Evolutionary conservation across 768 basidiomycete genomes (phyloP), one percentile per base, ranked within the genome.

Genomic region (Termitomyces sp.): DNA sequence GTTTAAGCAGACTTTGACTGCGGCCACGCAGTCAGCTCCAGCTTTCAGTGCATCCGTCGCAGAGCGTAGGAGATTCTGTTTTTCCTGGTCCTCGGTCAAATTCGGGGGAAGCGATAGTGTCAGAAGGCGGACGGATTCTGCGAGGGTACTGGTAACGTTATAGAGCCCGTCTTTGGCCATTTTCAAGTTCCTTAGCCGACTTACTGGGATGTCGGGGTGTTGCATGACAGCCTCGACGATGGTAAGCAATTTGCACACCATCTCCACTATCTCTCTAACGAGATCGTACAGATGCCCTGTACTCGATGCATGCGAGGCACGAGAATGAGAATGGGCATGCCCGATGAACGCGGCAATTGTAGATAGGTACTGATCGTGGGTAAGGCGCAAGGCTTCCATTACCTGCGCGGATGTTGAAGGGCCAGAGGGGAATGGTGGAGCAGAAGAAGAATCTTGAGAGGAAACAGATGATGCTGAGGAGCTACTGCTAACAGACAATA

Each of bases 331-430:
- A 66, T 98, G 96, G 1, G 94, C 91, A 68, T 98, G 94, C 1
- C 95, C 96, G 65, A 99, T 97, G 70, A 99, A 94, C 6, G 95
- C 96, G 22, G 97, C 95, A 67, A 97, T 93, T 20, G 93, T 91
- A 5, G 93, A 96, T 11, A 98, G 78, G 65, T 95, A 90, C 50
- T 88, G 83, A 67, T 97, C 94, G 68, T 97, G 94, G 14, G 91
- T 91, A 60, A 77, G 72, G n/a, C 88, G 84, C 46, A 97, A 79
- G 7, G 87, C 85, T 57, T 88, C 87, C 71, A 89, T 78, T 5
- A 92, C 82, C 65, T 90, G 86, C 2, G 78, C 71, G 48, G 85
- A 76, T 24, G 81, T 85, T 38, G 85, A 84, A 47, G 88, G 85
- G 3, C 92, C 92, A 40, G 78, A 78, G 41, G 90, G 92, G 65